Base-by-base conservation (phyloP, 1,139 yeast genomes). In the Citeromyces hawaiiensis region DNA sequence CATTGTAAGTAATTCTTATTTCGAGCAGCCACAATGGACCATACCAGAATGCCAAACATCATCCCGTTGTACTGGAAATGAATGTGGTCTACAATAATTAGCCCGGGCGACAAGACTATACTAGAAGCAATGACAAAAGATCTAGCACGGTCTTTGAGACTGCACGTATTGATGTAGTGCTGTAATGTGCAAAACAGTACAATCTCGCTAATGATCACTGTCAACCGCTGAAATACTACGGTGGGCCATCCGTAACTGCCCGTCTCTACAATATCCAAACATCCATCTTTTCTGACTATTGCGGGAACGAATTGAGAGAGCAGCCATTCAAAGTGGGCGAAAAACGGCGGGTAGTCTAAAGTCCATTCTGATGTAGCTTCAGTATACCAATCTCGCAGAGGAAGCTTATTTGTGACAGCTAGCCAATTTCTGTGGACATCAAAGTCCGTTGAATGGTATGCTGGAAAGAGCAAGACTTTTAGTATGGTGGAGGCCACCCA, bases 341-440 rank as follows among this genome's bases (percentile, higher is more conserved):
- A 91, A 53, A 87, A 85, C 1, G 99, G 99, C 4, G 99, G 98
- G 59, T 91, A 91, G 59, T 91, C 98, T 39, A 93, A 63, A 0
- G 98, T 91, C 97, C 98, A 91, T 54, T 83, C 91, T 34, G 85
- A 81, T 0, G 94, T 87, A 19, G 68, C 61, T 51, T 91, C 96
- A 36, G 67, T 57, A 54, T 91, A 91, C 99, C 99, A 91, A 42
- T 81, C 57, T 10, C 62, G 61, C 13, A 88, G 42, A 0, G 97
- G 97, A 30, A 88, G 59, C n/a, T 69, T 70, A 49, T 76, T 63
- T 2, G 98, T 91, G 37, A 91, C 79, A 0, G 98, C 95, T 35
- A 91, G 68, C 98, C 98, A 91, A 55, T 91, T 91, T 44, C 98
- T 67, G 57, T 91, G 98, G 13, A 93, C 98, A 54, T 91, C 98